Conservation (phyloP, 2,329 filamentous ascomycete genomes). For the Thyridium curvatum region DNA sequence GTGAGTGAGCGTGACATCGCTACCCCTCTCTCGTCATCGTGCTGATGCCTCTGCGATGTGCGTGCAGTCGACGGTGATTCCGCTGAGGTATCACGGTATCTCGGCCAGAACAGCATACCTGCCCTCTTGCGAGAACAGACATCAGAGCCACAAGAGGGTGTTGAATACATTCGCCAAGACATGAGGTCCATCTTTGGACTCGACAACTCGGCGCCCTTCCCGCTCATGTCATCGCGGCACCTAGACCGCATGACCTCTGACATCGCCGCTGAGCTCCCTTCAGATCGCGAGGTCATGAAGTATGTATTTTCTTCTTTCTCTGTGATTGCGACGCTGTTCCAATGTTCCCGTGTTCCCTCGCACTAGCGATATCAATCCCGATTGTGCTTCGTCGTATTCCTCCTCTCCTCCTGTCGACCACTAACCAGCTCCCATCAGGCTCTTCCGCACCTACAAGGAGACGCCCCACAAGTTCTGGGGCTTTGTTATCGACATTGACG, state of each 20-base stretch:
- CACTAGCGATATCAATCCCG: no score
- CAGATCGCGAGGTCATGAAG: conserved; percentile 62
- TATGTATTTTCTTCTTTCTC: no score
- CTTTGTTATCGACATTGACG: conserved; percentile 60
- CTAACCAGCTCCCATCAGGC: conserved; percentile 26
- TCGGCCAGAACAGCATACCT: conserved; percentile 63
- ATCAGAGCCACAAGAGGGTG: conserved; percentile 42
- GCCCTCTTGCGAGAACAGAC: conserved; percentile 58
- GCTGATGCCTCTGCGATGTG: neutral
- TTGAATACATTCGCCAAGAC: conserved; percentile 53
- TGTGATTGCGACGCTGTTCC: no score
- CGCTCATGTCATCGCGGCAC: conserved; percentile 59
- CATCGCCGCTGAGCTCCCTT: conserved; percentile 55
- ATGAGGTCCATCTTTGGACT: conserved; percentile 61
- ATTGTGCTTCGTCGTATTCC: no score
- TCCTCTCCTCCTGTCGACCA: no score
- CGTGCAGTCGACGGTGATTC: conserved; percentile 44
- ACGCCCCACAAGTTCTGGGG: conserved; percentile 64
- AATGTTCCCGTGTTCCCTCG: no score
- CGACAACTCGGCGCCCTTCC: conserved; percentile 60
- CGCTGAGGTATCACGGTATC: conserved; percentile 50
- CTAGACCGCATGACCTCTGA: conserved; percentile 54
- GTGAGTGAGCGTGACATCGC: conserved; percentile 10
- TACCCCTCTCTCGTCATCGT: conserved; percentile 3
- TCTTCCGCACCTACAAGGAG: conserved; percentile 62